Conservation (phyloP, 1,139 yeast genomes). For the Magnusiomyces suaveolens region DNA sequence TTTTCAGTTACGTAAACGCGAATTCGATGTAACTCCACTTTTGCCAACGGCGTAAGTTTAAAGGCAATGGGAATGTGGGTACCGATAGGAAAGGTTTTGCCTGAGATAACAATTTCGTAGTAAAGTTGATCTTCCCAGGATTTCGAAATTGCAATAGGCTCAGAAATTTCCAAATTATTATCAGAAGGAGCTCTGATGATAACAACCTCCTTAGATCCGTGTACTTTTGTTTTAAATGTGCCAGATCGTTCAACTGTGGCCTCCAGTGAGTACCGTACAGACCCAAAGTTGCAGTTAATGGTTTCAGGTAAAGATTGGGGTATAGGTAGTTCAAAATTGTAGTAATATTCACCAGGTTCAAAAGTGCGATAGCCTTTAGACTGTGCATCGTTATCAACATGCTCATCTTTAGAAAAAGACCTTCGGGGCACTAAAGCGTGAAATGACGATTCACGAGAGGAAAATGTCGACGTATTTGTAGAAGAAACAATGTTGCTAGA, state of each 20-base stretch:
- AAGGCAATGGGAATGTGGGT: conserved; percentile 77
- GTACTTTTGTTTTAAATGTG: conserved; percentile 68
- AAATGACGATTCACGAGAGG: conserved; percentile 3
- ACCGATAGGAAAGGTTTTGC: conserved; percentile 78
- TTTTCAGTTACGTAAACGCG: conserved; percentile 81
- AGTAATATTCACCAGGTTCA: conserved; percentile 79
- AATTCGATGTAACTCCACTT: conserved; percentile 76
- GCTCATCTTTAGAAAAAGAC: conserved; percentile 13
- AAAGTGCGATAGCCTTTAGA: conserved; percentile 35
- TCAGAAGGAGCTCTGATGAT: conserved; percentile 72
- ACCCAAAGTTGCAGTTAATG: conserved; percentile 69
- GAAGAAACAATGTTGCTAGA: neutral
- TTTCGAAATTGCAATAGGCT: conserved; percentile 81
- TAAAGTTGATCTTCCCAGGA: conserved; percentile 91
- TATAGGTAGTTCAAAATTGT: conserved; percentile 82
- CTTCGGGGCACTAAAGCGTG: conserved; percentile 6
- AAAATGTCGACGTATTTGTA: conserved; percentile 1
- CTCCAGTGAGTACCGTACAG: conserved; percentile 58
- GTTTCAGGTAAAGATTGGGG: conserved; percentile 80
- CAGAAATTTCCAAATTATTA: conserved; percentile 74
- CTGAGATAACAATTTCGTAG: conserved; percentile 77
- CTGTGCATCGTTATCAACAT: conserved; percentile 13
- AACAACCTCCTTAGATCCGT: conserved; percentile 53
- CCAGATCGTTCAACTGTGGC: conserved; percentile 68
- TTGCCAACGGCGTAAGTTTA: conserved; percentile 75